Evolutionary conservation across 1,139 yeast genomes (phyloP), one percentile per base, ranked within the genome.

Genomic region (Oligophagozyma castellii): DNA sequence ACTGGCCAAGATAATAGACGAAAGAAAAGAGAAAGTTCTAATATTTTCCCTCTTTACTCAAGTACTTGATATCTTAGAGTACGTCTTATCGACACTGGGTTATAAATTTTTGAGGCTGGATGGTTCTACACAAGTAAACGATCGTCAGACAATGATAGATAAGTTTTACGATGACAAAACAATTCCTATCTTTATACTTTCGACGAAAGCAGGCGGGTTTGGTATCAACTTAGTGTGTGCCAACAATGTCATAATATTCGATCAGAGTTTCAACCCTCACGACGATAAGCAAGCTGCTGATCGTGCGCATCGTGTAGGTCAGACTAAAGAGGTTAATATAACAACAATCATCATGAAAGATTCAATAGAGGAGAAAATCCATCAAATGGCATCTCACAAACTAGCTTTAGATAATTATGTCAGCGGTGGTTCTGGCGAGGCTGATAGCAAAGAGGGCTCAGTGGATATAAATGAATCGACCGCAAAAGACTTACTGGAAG

Each of bases 261-360:
- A 89, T 51, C 89, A 84, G 51, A 78, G 93, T 27, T 89, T 89
- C 58, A 89, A 89, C 46, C 99, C 99, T 0, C 98, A 92, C 52
- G 98, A 89, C 53, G 99, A 89, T 51, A 79, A 78, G 49, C 99
- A 89, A 58, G 99, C 99, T 0, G 98, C 92, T 52, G 98, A 89
- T 53, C 69, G 99, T 48, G 95, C 98, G 0, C 99, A 89, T 54
- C 70, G 99, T 53, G 94, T 92, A 16, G 99, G 99, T 2, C 98
- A 92, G 56, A 77, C 79, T 23, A 73, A 78, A 35, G 89, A 80
- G 29, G 99, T 92, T 13, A 62, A 65, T 26, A 95, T 92, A 11
- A 70, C 73, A 28, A 69, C 93, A 35, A 59, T 92, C 43, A 78
- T 92, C 34, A 68, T 79, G 7, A 66, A 65, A 39, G 65, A 71